These are phyloP conservation scores for Pigoraptor vietnamica DNA, from an alignment of 78 protist species.

Conservation along the genomic window DNA sequence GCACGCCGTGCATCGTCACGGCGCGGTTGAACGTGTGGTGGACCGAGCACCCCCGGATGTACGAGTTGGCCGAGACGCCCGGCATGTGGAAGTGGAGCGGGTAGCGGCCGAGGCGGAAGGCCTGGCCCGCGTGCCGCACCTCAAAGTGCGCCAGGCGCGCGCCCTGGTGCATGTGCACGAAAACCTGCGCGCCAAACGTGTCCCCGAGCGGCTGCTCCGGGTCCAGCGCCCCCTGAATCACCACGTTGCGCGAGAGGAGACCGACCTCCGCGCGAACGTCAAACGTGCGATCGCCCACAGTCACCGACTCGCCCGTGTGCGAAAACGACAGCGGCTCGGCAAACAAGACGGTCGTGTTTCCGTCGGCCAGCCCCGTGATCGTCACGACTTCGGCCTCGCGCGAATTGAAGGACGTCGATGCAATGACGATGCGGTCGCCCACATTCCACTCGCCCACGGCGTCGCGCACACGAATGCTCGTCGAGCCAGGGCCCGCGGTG, in stretches of 20 bases:
- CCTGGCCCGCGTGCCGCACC: conserved; percentile 34
- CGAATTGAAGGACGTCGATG: conserved; percentile 27
- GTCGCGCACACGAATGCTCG: conserved; percentile 5
- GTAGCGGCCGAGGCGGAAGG: conserved; percentile 29
- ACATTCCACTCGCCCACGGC: conserved; percentile 1
- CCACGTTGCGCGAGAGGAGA: conserved; percentile 40
- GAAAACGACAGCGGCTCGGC: not conserved
- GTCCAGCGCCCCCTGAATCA: conserved; percentile 23
- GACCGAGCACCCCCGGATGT: conserved; percentile 26
- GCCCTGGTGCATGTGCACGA: not conserved
- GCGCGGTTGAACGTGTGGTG: conserved; percentile 36
- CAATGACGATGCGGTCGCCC: conserved; percentile 24
- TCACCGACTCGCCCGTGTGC: conserved; percentile 13
- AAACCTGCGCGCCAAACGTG: conserved; percentile 49
- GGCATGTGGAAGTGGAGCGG: conserved; percentile 45
- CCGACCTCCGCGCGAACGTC: conserved; percentile 51
- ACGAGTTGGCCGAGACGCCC: not conserved
- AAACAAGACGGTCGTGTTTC: not conserved
- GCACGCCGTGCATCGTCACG: conserved; percentile 24
- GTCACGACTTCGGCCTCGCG: conserved; percentile 22
- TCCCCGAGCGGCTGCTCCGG: not conserved
- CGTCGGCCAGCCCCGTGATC: not conserved
- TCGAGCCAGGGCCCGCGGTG: conserved; percentile 3
- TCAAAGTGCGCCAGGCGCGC: conserved; percentile 25
- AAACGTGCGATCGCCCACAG: not conserved